Percentiles rank a stretch among this genome's conserved stretches.
Evolutionary conservation across 305 asterid species (phyloP).

Genomic region (Rubia peregrina): DNA sequence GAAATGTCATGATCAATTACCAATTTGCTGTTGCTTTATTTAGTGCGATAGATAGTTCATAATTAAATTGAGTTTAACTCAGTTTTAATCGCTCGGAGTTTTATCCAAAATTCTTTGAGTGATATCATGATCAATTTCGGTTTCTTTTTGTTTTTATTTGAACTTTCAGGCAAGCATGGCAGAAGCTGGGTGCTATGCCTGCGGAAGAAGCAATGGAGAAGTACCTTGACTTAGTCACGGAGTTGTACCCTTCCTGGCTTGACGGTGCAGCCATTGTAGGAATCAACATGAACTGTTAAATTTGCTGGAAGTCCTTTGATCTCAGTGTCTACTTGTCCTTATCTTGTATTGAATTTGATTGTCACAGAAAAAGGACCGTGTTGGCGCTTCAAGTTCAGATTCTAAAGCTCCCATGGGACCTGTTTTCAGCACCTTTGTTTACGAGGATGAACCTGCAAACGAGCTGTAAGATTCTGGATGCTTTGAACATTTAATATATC

Average conservation of each 20-base stretch:
- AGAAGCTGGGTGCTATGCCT: constrained; percentile 88
- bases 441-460: constrained; percentile 67
- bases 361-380: constrained; percentile 45
- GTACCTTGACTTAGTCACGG: constrained; percentile 72
- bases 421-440: constrained; percentile 66
- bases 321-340: constrained; percentile 7
- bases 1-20: neutral
- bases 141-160: constrained; percentile 15
- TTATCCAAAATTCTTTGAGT: neutral
- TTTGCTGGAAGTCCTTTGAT: constrained; percentile 9
- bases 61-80: too few species aligned
- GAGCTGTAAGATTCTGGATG: constrained; percentile 58
- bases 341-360: constrained; percentile 15
- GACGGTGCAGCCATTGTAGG: constrained; percentile 58
- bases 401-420: constrained; percentile 89
- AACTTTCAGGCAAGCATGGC: constrained; percentile 91
- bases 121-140: neutral
- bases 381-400: constrained; percentile 39
- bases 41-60: neutral
- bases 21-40: neutral
- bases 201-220: constrained; percentile 97
- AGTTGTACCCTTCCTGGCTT: constrained; percentile 84
- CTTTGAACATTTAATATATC: neutral
- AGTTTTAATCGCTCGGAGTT: neutral
- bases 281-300: constrained; percentile 10